Conservation (phyloP, 768 basidiomycete genomes). For the Asterophora lycoperdoides region DNA sequence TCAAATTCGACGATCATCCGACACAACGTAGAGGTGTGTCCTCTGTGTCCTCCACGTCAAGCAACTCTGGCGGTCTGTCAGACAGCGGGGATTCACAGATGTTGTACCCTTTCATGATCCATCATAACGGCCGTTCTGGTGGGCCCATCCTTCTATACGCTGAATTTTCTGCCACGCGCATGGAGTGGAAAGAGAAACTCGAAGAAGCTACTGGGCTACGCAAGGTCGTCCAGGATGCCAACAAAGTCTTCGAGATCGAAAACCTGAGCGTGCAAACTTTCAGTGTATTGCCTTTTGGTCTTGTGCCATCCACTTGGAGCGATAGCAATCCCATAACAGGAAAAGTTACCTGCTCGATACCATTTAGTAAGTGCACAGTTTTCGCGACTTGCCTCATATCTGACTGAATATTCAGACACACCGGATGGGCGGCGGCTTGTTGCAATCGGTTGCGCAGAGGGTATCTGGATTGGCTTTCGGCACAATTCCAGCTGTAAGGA, state of each 20-base stretch:
- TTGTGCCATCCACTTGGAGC: constrained; percentile 53
- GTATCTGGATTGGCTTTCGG: constrained; percentile 92
- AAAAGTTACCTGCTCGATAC: constrained; percentile 91
- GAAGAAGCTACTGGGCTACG: constrained; percentile 85
- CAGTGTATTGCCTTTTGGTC: constrained; percentile 59
- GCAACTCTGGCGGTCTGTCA: constrained; percentile 26
- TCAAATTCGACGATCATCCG: constrained; percentile 74
- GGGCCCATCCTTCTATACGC: constrained; percentile 83
- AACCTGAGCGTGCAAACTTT: constrained; percentile 88
- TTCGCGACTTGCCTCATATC: background rate
- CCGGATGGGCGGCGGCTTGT: constrained; percentile 78
- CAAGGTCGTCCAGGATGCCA: constrained; percentile 84
- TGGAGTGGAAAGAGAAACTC: constrained; percentile 89
- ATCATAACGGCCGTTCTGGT: constrained; percentile 83
- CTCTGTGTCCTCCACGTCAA: constrained; percentile 18
- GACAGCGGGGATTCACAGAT: constrained; percentile 59
- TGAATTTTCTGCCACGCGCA: constrained; percentile 63
- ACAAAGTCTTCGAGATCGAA: constrained; percentile 94
- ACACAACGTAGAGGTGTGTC: constrained; percentile 50
- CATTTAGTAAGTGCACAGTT: constrained; percentile 62
- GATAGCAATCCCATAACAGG: constrained; percentile 70
- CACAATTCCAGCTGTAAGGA: constrained; percentile 78
- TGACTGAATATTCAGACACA: constrained; percentile 52
- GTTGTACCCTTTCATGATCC: constrained; percentile 83
- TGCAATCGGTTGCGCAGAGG: constrained; percentile 87